Percentiles rank a stretch among this genome's conserved stretches.
These are phyloP conservation scores for Chlorociboria aeruginascens DNA, from an alignment of 495 filamentous ascomycete genomes.

Conservation along the genomic window DNA sequence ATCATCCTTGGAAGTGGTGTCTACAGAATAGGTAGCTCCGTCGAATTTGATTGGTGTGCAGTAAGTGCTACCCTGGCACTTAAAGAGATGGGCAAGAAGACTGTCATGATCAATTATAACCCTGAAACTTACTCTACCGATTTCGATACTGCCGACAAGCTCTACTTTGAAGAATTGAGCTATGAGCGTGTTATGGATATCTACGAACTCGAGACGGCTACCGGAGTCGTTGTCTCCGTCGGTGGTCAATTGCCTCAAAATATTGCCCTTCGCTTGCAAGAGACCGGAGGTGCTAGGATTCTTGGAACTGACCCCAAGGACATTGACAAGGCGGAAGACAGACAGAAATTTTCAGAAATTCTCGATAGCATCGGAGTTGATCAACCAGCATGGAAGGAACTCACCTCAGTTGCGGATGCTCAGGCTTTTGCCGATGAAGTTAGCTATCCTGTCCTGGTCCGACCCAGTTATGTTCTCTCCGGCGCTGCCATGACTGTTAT, in stretches of 20 bases:
- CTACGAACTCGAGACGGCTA: slow-evolving; percentile 78
- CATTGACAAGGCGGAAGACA: slow-evolving; percentile 93
- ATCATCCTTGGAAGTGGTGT: slow-evolving; percentile 81
- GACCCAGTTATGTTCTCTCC: slow-evolving; percentile 94
- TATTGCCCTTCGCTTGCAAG: slow-evolving; percentile 90
- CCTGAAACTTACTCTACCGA: slow-evolving; percentile 85
- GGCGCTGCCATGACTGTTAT: slow-evolving; percentile 99
- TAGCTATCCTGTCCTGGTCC: slow-evolving; percentile 85
- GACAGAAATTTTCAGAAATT: slow-evolving; percentile 97
- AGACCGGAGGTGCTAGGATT: slow-evolving; percentile 66
- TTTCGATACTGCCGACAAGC: slow-evolving; percentile 85
- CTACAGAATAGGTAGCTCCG: slow-evolving; percentile 92
- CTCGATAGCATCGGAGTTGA: slow-evolving; percentile 90
- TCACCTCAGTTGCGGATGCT: slow-evolving; percentile 83
- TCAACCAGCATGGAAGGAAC: slow-evolving; percentile 94
- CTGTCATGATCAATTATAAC: slow-evolving; percentile 79
- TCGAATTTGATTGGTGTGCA: slow-evolving; percentile 99
- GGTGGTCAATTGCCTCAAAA: slow-evolving; percentile 96
- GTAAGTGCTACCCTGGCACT: slow-evolving; percentile 86
- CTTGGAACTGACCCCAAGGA: slow-evolving; percentile 86
- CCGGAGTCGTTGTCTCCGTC: slow-evolving; percentile 87
- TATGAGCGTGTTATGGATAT: slow-evolving; percentile 71
- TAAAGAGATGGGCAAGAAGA: slow-evolving; percentile 87
- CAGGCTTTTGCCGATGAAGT: slow-evolving; percentile 78
- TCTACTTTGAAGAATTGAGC: slow-evolving; percentile 95